Evolutionary conservation across 2,329 filamentous ascomycete species (phyloP).

Genomic region (Nannizziopsis arthrosporioides): DNA sequence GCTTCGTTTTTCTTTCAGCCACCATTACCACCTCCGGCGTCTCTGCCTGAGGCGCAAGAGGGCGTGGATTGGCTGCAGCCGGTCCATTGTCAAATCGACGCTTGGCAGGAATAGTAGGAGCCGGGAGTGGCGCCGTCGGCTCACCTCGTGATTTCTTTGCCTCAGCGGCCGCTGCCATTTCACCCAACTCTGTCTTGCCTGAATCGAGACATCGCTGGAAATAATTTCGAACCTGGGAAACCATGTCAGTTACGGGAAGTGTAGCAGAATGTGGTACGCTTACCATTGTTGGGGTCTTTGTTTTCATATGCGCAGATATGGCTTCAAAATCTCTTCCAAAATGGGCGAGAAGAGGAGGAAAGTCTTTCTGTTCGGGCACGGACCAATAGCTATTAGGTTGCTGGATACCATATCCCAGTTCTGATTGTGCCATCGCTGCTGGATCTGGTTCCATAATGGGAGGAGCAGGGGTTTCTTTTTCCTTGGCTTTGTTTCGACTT

Average conservation of each 20-base stretch:
- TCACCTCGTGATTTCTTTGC: constrained; percentile 36
- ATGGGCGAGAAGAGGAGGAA: constrained; percentile 35
- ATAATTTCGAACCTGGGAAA: constrained; percentile 39
- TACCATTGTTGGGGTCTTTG: constrained; percentile 43
- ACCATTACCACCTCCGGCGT: constrained; percentile 23
- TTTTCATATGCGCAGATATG: constrained; percentile 41
- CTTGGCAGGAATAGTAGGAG: constrained; percentile 35
- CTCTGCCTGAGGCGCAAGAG: constrained; percentile 35
- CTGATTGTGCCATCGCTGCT: constrained; percentile 3
- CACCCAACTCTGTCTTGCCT: constrained; percentile 36
- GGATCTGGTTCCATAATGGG: constrained; percentile 16
- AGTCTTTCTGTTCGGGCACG: constrained; percentile 39
- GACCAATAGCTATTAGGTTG: constrained; percentile 43
- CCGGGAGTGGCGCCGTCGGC: constrained; percentile 33
- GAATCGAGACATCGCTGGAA: constrained; percentile 35
- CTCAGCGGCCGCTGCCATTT: constrained; percentile 33
- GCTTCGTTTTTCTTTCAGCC: constrained; percentile 24
- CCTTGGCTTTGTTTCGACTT: constrained; percentile 18
- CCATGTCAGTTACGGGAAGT: constrained; percentile 10
- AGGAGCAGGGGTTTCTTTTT: constrained; percentile 13
- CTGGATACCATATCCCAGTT: constrained; percentile 26
- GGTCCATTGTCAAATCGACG: constrained; percentile 39
- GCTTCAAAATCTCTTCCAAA: constrained; percentile 40
- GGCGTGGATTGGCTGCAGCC: constrained; percentile 31
- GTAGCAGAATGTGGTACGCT: constrained; percentile 13